A percentile compares a stretch with the other conserved stretches of the same genome.
Evolutionary conservation across 371 early-diverging fungal species (phyloP).

Genomic region (Mortierella sp.): DNA sequence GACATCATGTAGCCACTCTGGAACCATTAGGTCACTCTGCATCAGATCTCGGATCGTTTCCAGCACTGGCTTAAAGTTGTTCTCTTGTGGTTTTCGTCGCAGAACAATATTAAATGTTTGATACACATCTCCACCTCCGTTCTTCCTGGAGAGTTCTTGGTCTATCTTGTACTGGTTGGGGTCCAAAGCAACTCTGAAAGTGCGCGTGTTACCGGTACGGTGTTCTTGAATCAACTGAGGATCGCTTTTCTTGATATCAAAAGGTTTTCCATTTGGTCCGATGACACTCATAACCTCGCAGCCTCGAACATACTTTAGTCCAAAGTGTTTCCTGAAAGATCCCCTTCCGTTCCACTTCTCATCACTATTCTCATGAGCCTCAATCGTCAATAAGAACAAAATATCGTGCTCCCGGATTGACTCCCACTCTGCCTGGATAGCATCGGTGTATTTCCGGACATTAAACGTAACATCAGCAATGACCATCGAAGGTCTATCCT

Average conservation of each 20-base stretch:
- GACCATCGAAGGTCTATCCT: constrained; percentile 76
- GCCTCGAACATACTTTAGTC: constrained; percentile 85
- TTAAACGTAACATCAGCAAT: constrained; percentile 78
- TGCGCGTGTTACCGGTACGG: constrained; percentile 63
- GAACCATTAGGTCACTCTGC: constrained; percentile 81
- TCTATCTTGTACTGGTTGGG: constrained; percentile 84
- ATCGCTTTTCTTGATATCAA: constrained; percentile 67
- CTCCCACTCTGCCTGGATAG: constrained; percentile 90
- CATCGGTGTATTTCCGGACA: constrained; percentile 70
- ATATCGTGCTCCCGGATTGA: constrained; percentile 84
- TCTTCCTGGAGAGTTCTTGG: constrained; percentile 27
- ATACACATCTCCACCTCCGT: constrained; percentile 70
- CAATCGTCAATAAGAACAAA: constrained; percentile 79
- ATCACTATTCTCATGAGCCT: constrained; percentile 66
- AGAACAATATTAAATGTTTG: constrained; percentile 88
- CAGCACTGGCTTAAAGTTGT: constrained; percentile 92
- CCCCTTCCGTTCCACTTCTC: constrained; percentile 58
- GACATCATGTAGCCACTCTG: constrained; percentile 90
- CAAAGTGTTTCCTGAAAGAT: constrained; percentile 72
- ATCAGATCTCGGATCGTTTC: constrained; percentile 90
- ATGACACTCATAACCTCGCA: constrained; percentile 85
- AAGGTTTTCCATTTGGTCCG: constrained; percentile 77
- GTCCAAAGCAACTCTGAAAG: constrained; percentile 85
- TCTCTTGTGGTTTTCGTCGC: constrained; percentile 86
- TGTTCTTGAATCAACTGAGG: constrained; percentile 55